Evolutionary conservation across 805 yeast genomes (phyloP), one percentile per base, ranked within the genome.

Genomic region (Metschnikowia lachancei): DNA sequence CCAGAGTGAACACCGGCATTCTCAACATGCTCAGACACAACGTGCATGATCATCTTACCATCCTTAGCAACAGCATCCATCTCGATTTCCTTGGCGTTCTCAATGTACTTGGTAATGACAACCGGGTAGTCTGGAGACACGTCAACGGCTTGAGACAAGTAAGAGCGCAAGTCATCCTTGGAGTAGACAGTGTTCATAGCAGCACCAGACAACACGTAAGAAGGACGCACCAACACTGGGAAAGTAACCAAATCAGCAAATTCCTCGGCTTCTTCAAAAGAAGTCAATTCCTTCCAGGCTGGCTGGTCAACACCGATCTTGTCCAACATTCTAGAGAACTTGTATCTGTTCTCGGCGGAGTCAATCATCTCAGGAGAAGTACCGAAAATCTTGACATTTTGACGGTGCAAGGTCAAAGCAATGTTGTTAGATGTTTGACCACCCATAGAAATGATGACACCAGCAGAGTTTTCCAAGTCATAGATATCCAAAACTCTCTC

Each of bases 1-100:
- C 99, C 99, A 43, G 98, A 92, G 71, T 92, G 99, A 36, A 92
- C 97, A 80, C 99, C 99, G 22, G 99, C 99, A 64, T 92, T 92
- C 74, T 92, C 99, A 56, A 94, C 97, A 67, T 92, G 99, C 72
- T 94, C 98, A 46, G 97, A 89, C 49, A 92, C 97, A 64, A 90
- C 98, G 67, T 92, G 98, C 90, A 92, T 88, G 58, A 94, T 80
- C 72, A 92, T 77, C 68, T 90, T 82, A 69, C 99, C 99, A 62
- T 92, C 87, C 66, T 80, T 81, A 35, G 99, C 98, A 62, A 92
- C 98, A 40, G 97, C 98, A 66, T 92, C 99, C 94, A 92, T 91
- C 72, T 92, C 99, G 62, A 92, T 92, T 74, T 92, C 99, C 75
- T 92, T 88, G 36, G 98, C 97, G 54, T 88, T 85, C 74, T 92